Evolutionary conservation across 1,284 basidiomycete genomes (phyloP), one percentile per base, ranked within the genome.

Genomic region (Tilletiopsis washingtonensis): DNA sequence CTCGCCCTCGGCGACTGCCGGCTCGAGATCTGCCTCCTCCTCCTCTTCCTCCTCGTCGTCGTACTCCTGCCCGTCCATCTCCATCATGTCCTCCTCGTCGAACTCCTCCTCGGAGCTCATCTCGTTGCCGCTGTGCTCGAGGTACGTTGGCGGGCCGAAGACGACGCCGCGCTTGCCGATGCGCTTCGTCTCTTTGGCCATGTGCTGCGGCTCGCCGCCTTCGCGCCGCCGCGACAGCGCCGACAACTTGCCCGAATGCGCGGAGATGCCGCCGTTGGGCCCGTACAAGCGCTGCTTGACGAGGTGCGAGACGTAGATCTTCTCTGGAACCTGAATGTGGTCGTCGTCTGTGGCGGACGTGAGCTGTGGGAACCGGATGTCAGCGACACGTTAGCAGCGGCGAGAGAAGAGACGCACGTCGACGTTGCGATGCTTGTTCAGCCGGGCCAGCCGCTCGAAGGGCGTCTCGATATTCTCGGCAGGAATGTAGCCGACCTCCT

Each of bases 381-480:
- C n/a, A 21, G 19, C n/a, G 9, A 34, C 25, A 9, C 29, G 29
- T 34, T 34, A 9, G n/a, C 9, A 34, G 15, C 7, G 19, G 41
- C 9, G 9, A 19, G 66, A 34, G 9, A 9, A n/a, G 9, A 9
- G 29, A 34, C 29, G 9, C 29, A 34, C 29, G 73, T 97, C 93
- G 51, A 98, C 86, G 74, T 99, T 99, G 32, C 91, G 81, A 73
- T 96, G 91, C 74, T 97, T 97, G 78, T 98, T 98, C 51, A 98
- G 79, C 53, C 93, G 79, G 0, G 93, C 93, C 20, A 98, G 81
- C 42, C 93, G 81, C 74, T 98, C 93, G 66, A 91, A 96, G 0
- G 93, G 94, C 0, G 94, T 98, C 75, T 98, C 94, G 67, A 98
- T 96, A 74, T 98, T 98, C 77, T 99, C 93, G 0, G 93, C 93